Evolutionary conservation across 176 grass and related monocot genomes (phyloP), one percentile per base, ranked within the genome.

Genomic region (Musa itinerans): DNA sequence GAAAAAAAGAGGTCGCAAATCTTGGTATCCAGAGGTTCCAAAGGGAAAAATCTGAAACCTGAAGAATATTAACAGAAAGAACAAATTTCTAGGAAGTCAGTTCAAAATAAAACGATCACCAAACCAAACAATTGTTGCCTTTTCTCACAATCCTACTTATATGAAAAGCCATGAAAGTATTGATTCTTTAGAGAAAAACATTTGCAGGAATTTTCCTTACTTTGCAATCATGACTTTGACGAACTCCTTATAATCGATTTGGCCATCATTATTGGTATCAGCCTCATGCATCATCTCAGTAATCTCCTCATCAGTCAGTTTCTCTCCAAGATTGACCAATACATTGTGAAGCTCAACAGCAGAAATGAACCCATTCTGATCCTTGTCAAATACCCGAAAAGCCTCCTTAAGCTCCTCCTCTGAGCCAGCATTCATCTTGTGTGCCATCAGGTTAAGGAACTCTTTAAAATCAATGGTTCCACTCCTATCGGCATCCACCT

Each of bases 361-460:
- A 4, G 67, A 69, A 50, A 69, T 69, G 16, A 69, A 69, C 29
- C 67, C 67, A 19, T 69, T 69, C 16, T 69, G 67, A 50, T 69
- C 67, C 67, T 69, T 69, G 67, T 69, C 67, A 6, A 69, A 69
- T 15, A 69, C 67, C n/a, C 34, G 2, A 69, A 69, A 69, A 50
- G 67, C 67, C 27, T 69, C 67, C 67, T 23, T 69, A 8, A 69
- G 29, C 43, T 69, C 67, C 16, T 69, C 67, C 67, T 69, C 67
- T 19, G 67, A 69, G 43, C 3, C 34, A 1, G 67, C 10, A 11
- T 50, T 50, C 34, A 49, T 50, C 67, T 20, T 69, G 67, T 1
- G 15, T 2, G 34, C 34, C 67, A 69, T 69, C 67, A 69, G 29
- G 34, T 50, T 69, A 69, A 69, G 67, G 34, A 69, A 69, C 67